These are phyloP conservation scores for Hordeum vulgare DNA, from an alignment of 176 grass and related monocot genomes.

Conservation along the genomic window MorexV3_pseudomolecules_assembly NC_058523.1:461940471-461940970, in stretches of 20 bases:
- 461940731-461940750: not conserved
- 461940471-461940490: no score
- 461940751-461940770: not conserved
- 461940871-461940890: not conserved
- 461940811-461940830: not conserved
- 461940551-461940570: no score
- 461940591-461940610: no score
- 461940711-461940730: not conserved
- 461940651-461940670: not conserved
- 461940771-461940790: not conserved
- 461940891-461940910: conserved; percentile 27
- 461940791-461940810: not conserved
- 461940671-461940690: not conserved
- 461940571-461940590: no score
- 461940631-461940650: not conserved
- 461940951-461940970: conserved; percentile 38
- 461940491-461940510: no score
- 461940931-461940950: conserved; percentile 47
- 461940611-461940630: not conserved
- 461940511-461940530: no score
- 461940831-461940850: not conserved
- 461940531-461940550: no score
- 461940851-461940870: not conserved
- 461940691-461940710: not conserved
- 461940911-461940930: conserved; percentile 60